Percentiles rank a stretch among this genome's conserved stretches.
Conservation (phyloP, 2,329 filamentous ascomycete genomes). For the Arachnomyces sp. region DNA sequence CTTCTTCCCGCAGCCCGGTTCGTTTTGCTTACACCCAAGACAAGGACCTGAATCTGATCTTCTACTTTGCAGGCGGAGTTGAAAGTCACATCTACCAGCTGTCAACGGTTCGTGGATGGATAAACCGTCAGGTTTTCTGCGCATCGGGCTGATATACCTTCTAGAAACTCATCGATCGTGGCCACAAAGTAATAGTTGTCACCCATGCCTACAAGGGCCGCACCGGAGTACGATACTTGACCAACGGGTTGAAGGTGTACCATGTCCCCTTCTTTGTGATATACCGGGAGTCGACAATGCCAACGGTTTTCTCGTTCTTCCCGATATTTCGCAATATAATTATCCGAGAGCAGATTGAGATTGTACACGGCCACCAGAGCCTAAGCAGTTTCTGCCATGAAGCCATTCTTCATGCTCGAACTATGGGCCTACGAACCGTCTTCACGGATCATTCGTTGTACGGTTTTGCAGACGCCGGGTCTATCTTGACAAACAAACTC, state of each 20-base stretch:
- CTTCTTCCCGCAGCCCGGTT: conserved; percentile 91
- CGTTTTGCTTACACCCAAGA: conserved; percentile 9
- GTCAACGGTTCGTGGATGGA: conserved; percentile 51
- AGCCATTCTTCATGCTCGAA: conserved; percentile 85
- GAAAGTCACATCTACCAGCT: conserved; percentile 99
- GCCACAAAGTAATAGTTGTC: conserved; percentile 96
- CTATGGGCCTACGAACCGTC: conserved; percentile 91
- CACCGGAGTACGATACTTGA: conserved; percentile 87
- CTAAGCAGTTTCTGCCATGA: conserved; percentile 90
- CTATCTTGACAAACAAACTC: conserved; percentile 93
- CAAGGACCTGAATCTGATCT: conserved; percentile 9
- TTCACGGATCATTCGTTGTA: conserved; percentile 98
- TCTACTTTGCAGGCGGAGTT: conserved; percentile 59
- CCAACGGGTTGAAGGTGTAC: conserved; percentile 96
- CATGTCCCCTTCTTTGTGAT: conserved; percentile 94
- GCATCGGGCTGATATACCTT: conserved; percentile 1
- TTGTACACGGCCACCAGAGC: conserved; percentile 94
- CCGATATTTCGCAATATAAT: conserved; percentile 96
- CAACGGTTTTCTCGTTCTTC: conserved; percentile 97
- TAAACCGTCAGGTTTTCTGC: conserved; percentile 2
- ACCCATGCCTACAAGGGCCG: conserved; percentile 90
- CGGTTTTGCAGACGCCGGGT: conserved; percentile 91
- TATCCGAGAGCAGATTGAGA: conserved; percentile 88
- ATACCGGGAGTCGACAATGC: conserved; percentile 86
- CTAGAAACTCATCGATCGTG: conserved; percentile 87